phyloP scores from a whole-genome alignment of 352 stramenopile species.

The Phytophthora fragariae region DNA sequence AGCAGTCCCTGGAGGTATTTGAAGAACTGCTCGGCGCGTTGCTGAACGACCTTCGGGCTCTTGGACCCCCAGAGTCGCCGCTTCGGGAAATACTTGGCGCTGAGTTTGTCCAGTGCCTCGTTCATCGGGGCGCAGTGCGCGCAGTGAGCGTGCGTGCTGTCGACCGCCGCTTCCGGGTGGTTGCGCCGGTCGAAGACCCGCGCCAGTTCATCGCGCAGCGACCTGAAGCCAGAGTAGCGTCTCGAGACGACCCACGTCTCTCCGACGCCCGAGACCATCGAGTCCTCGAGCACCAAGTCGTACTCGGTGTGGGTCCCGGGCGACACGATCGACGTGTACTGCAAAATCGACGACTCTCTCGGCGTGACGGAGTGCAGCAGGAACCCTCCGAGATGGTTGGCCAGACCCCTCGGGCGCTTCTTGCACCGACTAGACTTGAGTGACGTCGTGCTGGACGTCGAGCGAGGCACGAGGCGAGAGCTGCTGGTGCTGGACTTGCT shows the following conservation, averaged over 20 bases:
- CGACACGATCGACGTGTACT: constrained; percentile 55
- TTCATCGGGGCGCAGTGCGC: constrained; percentile 65
- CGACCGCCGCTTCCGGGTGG: constrained; percentile 17
- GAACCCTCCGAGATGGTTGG: constrained; percentile 63
- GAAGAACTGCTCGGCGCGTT: constrained; percentile 61
- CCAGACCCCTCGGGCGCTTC: constrained; percentile 30
- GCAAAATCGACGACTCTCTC: constrained; percentile 55
- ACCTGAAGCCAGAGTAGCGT: constrained; percentile 73
- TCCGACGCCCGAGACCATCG: constrained; percentile 20
- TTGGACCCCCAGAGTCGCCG: constrained; percentile 72
- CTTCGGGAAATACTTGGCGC: constrained; percentile 55
- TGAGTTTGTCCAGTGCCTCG: constrained; percentile 52
- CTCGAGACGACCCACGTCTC: constrained; percentile 70
- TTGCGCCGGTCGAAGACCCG: constrained; percentile 49
- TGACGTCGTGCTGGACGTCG: constrained; percentile 26
- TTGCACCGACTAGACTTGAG: constrained; percentile 21
- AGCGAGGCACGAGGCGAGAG: constrained; percentile 10
- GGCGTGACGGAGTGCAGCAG: constrained; percentile 71
- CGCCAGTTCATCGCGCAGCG: constrained; percentile 63
- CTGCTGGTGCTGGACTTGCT: constrained; percentile 14
- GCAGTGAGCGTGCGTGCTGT: constrained; percentile 54
- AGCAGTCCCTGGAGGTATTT: constrained; percentile 66
- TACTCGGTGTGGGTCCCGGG: constrained; percentile 71
- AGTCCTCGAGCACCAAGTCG: constrained; percentile 57
- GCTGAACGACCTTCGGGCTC: constrained; percentile 44